Evolutionary conservation across 1,139 yeast species (phyloP), one percentile per base, ranked within the genome.

Genomic region (Arxiozyma heterogenica): DNA sequence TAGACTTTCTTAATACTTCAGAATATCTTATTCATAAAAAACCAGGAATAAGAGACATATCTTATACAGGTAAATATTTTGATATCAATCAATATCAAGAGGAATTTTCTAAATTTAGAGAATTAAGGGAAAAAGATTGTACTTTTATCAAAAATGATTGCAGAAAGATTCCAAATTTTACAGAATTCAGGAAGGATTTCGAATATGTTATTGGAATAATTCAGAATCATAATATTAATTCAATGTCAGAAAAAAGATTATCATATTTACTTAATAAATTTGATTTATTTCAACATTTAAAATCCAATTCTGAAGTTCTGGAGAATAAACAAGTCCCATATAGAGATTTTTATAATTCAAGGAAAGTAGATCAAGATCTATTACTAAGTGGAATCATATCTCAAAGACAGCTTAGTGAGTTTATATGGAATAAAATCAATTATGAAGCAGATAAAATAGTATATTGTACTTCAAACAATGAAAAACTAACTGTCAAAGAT

Each of bases 331-430:
- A 77, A 53, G 84, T 87, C 54, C 96, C 97, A 1, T 97, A 93
- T 68, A 81, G 98, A 65, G 98, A 93, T 71, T 93, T 93, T 66
- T 93, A 93, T 73, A 93, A 93, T 66, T 96, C 90, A 48, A 82
- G 98, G 73, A 93, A 93, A 69, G 98, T 93, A 41, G 99, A 93
- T 67, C 89, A 97, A 5, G 97, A 93, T 73, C 91, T 91, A 61
- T 96, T 91, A 68, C 95, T 93, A 68, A 86, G 95, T 25, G 98
- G 98, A 2, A 90, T 96, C 69, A 88, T 93, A 94, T 90, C 91
- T 66, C 98, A 93, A 70, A 89, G 93, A 70, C 98, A 93, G 71
- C 75, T 94, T 63, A 76, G 94, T 62, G 84, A 98, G 61, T 93
- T 87, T 69, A 93, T 93, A 69, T 93, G 94, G 74, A 90, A 89